These are phyloP conservation scores for Yarrowia alimentaria DNA, from an alignment of 805 yeast genomes.

Conservation along the genomic window DNA sequence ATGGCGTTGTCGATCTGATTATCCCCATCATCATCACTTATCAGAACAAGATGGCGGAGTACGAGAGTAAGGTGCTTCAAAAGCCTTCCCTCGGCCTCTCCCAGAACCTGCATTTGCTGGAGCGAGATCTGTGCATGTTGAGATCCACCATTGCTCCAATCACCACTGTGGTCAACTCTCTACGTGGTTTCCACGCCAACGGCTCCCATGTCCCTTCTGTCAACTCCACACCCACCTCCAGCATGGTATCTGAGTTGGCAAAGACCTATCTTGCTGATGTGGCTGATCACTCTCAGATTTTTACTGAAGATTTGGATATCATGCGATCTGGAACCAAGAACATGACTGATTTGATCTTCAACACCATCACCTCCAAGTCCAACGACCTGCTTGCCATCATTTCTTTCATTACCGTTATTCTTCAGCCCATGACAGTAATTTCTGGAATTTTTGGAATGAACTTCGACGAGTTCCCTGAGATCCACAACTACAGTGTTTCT, in stretches of 20 bases:
- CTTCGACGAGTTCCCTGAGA: slow-evolving; percentile 45
- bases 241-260: slow-evolving; percentile 44
- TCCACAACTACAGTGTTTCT: slow-evolving; percentile 34
- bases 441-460: slow-evolving; percentile 65
- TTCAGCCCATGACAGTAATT: slow-evolving; percentile 58
- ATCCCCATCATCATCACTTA: slow-evolving; percentile 56
- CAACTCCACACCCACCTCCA: slow-evolving; percentile 1
- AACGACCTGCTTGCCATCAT: slow-evolving; percentile 55
- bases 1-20: slow-evolving; percentile 53
- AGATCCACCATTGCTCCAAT: slow-evolving; percentile 50
- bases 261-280: slow-evolving; percentile 55
- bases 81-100: slow-evolving; percentile 53
- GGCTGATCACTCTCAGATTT: slow-evolving; percentile 53
- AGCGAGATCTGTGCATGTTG: slow-evolving; percentile 52
- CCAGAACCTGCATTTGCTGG: slow-evolving; percentile 52
- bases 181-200: slow-evolving; percentile 42
- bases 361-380: slow-evolving; percentile 55
- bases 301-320: slow-evolving; percentile 53
- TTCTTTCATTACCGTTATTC: slow-evolving; percentile 56
- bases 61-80: slow-evolving; percentile 52
- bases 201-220: slow-evolving; percentile 19
- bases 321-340: slow-evolving; percentile 55
- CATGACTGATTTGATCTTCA: slow-evolving; percentile 53
- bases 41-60: slow-evolving; percentile 47
- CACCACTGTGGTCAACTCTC: slow-evolving; percentile 47